phyloP scores from a whole-genome alignment of 2,329 filamentous ascomycete genomes.

The Clarireedia hainanense region DNA sequence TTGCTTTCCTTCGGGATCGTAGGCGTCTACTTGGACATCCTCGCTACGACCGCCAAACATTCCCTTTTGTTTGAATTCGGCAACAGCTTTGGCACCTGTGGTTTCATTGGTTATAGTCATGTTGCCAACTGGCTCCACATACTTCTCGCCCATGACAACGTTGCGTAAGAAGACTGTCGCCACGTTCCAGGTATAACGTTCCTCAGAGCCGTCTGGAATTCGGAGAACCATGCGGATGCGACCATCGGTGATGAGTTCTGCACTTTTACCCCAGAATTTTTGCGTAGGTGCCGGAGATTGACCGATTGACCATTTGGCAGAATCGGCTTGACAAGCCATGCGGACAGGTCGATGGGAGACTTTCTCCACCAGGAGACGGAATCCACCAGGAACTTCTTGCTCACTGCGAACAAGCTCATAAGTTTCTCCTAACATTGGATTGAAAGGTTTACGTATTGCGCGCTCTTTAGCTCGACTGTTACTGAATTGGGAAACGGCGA shows the following conservation, averaged over 20 bases:
- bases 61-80: conserved; percentile 88
- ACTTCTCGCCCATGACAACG: conserved; percentile 96
- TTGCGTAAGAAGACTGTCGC: conserved; percentile 91
- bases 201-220: conserved; percentile 57
- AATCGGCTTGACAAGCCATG: conserved; percentile 88
- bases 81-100: conserved; percentile 72
- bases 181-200: conserved; percentile 81
- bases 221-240: conserved; percentile 70
- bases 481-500: conserved; percentile 83
- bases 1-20: conserved; percentile 56
- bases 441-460: conserved; percentile 92
- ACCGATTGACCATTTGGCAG: conserved; percentile 73
- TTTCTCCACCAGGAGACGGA: conserved; percentile 91
- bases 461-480: conserved; percentile 79
- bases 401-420: conserved; percentile 87
- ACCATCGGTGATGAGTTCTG: conserved; percentile 88
- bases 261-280: conserved; percentile 98
- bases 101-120: conserved; percentile 83
- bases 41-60: conserved; percentile 96
- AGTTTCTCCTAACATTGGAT: conserved; percentile 92
- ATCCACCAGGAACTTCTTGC: conserved; percentile 61
- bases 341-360: conserved; percentile 88
- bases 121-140: conserved; percentile 86
- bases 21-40: conserved; percentile 73
- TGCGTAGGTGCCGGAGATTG: conserved; percentile 85